Conservation (phyloP, 352 stramenopile genomes). For the Phytopythium chamaehyphon region DNA sequence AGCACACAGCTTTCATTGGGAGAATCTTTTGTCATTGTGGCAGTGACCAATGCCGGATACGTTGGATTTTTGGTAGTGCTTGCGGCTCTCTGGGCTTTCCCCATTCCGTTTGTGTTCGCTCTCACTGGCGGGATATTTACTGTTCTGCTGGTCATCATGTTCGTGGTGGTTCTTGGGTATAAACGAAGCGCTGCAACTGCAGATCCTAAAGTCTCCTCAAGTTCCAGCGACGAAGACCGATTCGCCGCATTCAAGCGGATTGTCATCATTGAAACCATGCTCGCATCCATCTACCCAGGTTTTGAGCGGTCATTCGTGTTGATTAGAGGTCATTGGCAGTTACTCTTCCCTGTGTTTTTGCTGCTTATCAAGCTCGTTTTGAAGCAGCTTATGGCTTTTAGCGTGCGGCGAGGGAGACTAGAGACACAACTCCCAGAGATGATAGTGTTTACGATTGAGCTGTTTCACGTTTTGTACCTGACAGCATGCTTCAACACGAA, state of each 20-base stretch:
- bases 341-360: slow-evolving; percentile 8
- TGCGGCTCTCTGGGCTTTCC: slow-evolving; percentile 17
- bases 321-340: slow-evolving; percentile 4
- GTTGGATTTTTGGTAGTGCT: slow-evolving; percentile 16
- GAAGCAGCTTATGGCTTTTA: slow-evolving; percentile 4
- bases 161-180: slow-evolving; percentile 6
- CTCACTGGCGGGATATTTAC: slow-evolving; percentile 15
- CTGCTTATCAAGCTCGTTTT: slow-evolving; percentile 9
- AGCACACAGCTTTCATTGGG: neutral
- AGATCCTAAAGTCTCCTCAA: neutral
- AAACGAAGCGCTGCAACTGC: neutral
- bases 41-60: slow-evolving; percentile 6
- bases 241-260: slow-evolving; percentile 5
- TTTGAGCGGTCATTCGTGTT: slow-evolving; percentile 12
- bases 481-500: slow-evolving; percentile 8
- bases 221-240: neutral
- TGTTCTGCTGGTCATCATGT: slow-evolving; percentile 7
- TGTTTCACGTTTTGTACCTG: slow-evolving; percentile 15
- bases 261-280: neutral
- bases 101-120: slow-evolving; percentile 22
- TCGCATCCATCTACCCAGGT: slow-evolving; percentile 11
- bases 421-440: slow-evolving; percentile 10
- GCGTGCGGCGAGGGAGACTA: neutral
- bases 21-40: slow-evolving; percentile 2
- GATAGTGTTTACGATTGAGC: slow-evolving; percentile 14